Evolutionary conservation across 169 alveolate genomes (phyloP), one percentile per base, ranked within the genome.

Genomic region (Eimeria acervulina): DNA sequence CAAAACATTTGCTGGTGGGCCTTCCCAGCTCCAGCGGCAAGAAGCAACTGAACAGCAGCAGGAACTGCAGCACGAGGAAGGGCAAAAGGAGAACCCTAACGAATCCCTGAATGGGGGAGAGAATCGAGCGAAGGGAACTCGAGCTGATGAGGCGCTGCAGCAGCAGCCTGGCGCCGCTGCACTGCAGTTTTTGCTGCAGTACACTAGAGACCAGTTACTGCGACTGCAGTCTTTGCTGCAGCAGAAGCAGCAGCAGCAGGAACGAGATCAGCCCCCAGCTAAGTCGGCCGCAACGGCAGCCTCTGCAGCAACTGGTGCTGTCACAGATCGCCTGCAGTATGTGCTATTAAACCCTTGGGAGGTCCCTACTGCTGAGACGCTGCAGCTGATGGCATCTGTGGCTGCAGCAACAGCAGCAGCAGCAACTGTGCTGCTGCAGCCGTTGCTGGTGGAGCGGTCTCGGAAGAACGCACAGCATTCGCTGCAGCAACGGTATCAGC

Each of bases 361-460:
- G 55, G 38, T 63, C 15, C 94, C 94, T 40, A 19, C 94, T 63
- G 94, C 70, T 6, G 85, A 61, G 0, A 40, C 84, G 28, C 84
- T 61, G 61, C 94, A 88, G 81, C 84, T 88, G 85, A 88, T 66
- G 85, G 68, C 40, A 8, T 21, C 47, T 26, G 94, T 66, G 15
- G 68, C 36, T 42, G 94, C 81, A 63, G 94, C 94, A 42, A 66
- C 84, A 61, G 94, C 84, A 33, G 94, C 93, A 84, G 76, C 93
- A 33, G 59, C 84, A 38, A 63, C 33, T 12, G 68, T 88, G 31
- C 84, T 61, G 63, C 44, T 66, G 84, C 94, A 88, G 94, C 72
- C 94, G 47, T 23, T 52, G 72, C 66, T 66, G 94, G 55, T 52
- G 33, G 6, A 38, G 55, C 74, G 78, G 40, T 59, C 52, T 51